Base-by-base conservation (phyloP, 106 monocot species). In the Alisma plantagoaquatica region DNA sequence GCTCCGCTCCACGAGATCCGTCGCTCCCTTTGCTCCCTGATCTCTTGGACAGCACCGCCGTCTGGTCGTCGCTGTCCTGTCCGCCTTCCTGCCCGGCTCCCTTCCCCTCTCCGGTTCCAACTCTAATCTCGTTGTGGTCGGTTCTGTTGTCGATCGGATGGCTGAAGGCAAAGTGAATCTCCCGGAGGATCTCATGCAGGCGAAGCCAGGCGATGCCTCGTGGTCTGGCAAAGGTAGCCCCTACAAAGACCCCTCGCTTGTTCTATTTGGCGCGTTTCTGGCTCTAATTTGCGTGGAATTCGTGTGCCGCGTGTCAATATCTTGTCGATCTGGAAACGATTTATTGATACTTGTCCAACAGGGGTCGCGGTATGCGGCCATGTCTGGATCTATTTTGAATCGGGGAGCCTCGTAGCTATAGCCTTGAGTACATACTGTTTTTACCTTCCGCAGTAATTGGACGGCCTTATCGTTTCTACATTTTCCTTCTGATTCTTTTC, bases 161-260 rank as follows among this genome's bases (percentile, higher is more conserved):
- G 77, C 77, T 19, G 77, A 67, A 49, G 57, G 67, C 43, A 83
- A 70, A 67, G 10, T 68, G 30, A 53, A 77, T 68, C 73, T 77
- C 55, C 57, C 70, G 6, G 74, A 71, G 27, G 70, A 74, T 57
- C 79, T 80, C 61, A 16, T 53, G 26, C 29, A 49, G 14, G 19
- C 57, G 51, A 76, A 76, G 51, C 50, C 65, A 20, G 26, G 33
- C 23, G 66, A 22, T 10, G 74, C 59, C 23, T 43, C 65, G 15
- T 79, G 54, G 56, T 51, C 44, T 41, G 29, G 22, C 31, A 73
- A 68, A 66, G 69, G 78, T 73, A 49, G 31, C 11, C n/a, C 4
- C 45, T 18, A 26, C n/a, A 10, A 17, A n/a, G 50, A 23, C 20
- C 12, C 15, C 3, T 14, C 10, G 26, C n/a, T n/a, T n/a, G n/a